Evolutionary conservation across 768 basidiomycete genomes (phyloP).

Genomic region (Hemileccinum rubropunctum): DNA sequence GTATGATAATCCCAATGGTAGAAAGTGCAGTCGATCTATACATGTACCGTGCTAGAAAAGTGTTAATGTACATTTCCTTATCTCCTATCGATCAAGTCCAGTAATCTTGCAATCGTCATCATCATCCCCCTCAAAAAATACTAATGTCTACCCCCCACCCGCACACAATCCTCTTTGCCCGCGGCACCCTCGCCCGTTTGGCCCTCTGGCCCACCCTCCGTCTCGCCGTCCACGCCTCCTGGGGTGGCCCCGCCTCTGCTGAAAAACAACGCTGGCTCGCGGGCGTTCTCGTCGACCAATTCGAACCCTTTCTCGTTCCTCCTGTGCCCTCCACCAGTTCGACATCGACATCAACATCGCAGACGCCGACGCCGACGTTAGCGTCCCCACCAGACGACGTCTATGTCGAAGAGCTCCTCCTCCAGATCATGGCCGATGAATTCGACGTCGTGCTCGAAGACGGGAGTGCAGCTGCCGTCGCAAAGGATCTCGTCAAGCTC

Average conservation of each 20-base stretch:
- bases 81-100: no score
- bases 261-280: constrained; percentile 87
- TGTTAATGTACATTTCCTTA: no score
- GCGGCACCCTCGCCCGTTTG: constrained; percentile 81
- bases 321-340: constrained; percentile 21
- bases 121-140: no score
- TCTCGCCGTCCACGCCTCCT: constrained; percentile 78
- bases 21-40: no score
- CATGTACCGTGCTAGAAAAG: no score
- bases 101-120: neutral
- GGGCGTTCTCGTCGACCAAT: constrained; percentile 74
- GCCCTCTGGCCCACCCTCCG: constrained; percentile 83
- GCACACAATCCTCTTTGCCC: constrained; percentile 71
- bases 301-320: constrained; percentile 48
- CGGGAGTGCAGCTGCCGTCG: constrained; percentile 72
- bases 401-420: constrained; percentile 78
- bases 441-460: constrained; percentile 86
- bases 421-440: constrained; percentile 85
- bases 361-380: neutral
- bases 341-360: neutral
- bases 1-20: no score
- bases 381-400: constrained; percentile 46
- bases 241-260: constrained; percentile 76
- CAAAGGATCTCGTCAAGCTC: constrained; percentile 64
- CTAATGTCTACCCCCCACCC: constrained; percentile 37